A percentile compares a stretch with the other conserved stretches of the same genome.
These are phyloP conservation scores for Flaveria floridana DNA, from an alignment of 140 eudicot genomes.

Conservation along the genomic window DNA sequence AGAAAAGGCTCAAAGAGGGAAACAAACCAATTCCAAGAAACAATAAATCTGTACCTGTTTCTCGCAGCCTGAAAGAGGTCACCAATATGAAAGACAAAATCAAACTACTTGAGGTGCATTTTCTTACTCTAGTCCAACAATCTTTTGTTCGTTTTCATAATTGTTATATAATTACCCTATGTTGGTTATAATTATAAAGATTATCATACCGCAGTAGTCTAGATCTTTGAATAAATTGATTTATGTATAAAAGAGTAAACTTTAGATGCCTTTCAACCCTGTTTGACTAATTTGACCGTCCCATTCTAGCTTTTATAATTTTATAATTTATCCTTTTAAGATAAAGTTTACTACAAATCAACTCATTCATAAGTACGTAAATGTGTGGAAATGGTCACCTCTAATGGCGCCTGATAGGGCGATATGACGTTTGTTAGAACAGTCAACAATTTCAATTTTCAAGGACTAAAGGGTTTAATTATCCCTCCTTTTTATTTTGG, in stretches of 20 bases:
- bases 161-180: not conserved
- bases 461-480: not conserved
- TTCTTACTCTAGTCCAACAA: not conserved
- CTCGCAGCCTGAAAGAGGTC: constrained; percentile 53
- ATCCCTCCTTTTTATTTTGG: not conserved
- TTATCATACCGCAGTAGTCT: not conserved
- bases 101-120: constrained; percentile 67
- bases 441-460: not conserved
- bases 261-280: not conserved
- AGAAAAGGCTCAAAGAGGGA: constrained; percentile 62
- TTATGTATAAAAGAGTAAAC: not conserved
- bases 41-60: constrained; percentile 34
- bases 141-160: not conserved
- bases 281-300: not conserved
- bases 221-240: not conserved
- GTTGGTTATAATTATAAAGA: not conserved
- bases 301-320: not conserved
- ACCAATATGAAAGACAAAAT: constrained; percentile 62
- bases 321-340: not conserved
- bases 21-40: constrained; percentile 43
- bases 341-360: not conserved
- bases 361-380: not conserved
- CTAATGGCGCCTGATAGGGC: not conserved
- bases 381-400: not conserved
- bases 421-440: not conserved